These are phyloP conservation scores for Batrachochytrium dendrobatidis DNA, from an alignment of 371 early-diverging fungal species.

Conservation along the genomic window DNA sequence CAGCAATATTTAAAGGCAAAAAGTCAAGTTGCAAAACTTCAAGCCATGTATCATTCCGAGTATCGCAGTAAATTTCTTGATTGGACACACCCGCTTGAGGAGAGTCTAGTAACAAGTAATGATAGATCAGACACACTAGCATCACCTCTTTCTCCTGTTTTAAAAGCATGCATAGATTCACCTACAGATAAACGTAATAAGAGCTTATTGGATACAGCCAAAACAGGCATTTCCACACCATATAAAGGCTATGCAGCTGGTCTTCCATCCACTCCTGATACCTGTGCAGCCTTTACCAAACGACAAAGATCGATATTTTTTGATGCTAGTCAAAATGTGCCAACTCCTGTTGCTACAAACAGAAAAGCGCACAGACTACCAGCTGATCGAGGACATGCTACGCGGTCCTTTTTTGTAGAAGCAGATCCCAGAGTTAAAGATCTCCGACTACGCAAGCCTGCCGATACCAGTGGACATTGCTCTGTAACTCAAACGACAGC, in stretches of 20 bases:
- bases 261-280: background rate
- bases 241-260: background rate
- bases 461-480: background rate
- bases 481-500: background rate
- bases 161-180: no score
- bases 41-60: conserved; percentile 2
- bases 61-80: conserved; percentile 12
- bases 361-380: background rate
- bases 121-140: no score
- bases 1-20: conserved; percentile 7
- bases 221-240: background rate
- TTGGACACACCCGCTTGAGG: conserved; percentile 6
- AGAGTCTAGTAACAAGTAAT: background rate
- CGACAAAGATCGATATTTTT: background rate
- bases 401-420: background rate
- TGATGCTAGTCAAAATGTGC: background rate
- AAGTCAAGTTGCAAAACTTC: conserved; percentile 8
- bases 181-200: no score
- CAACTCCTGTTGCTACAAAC: background rate
- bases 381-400: background rate
- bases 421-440: background rate
- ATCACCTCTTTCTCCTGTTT: no score
- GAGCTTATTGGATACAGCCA: no score
- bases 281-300: background rate
- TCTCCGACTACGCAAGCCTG: background rate